These are phyloP conservation scores for Thraustochytrium striatum DNA, from an alignment of 352 stramenopile genomes.

Conservation along the genomic window DNA sequence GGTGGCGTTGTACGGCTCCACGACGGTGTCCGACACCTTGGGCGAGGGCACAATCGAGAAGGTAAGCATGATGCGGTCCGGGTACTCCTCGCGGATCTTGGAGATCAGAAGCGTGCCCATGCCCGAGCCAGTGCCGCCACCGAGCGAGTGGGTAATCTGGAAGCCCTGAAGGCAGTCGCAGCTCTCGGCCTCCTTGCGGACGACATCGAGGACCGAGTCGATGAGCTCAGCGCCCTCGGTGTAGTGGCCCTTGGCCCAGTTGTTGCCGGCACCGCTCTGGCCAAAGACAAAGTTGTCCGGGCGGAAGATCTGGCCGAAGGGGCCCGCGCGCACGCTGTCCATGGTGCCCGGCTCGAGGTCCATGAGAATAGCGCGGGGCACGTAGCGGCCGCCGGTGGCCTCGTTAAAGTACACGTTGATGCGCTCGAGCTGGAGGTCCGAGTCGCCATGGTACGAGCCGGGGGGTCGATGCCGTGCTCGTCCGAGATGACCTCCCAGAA, in stretches of 20 bases:
- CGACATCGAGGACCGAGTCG: conserved; percentile 94
- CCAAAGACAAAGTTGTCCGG: conserved; percentile 99
- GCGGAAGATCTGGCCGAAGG: conserved; percentile 93
- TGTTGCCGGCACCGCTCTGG: conserved; percentile 93
- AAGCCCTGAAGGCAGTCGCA: conserved; percentile 98
- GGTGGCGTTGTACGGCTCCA: conserved; percentile 99
- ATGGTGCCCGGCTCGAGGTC: conserved; percentile 96
- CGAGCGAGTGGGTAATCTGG: conserved; percentile 98
- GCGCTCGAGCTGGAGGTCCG: conserved; percentile 48
- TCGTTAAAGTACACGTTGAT: conserved; percentile 52
- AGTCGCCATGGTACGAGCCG: conserved; percentile 51
- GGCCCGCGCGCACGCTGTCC: conserved; percentile 91
- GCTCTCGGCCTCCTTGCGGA: conserved; percentile 93
- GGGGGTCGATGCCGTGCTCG: conserved; percentile 50
- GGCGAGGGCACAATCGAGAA: conserved; percentile 96
- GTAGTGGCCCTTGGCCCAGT: conserved; percentile 99
- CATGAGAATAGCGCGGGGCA: conserved; percentile 81
- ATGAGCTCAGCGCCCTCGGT: conserved; percentile 96
- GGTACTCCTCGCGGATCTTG: conserved; percentile 54
- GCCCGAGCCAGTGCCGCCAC: conserved; percentile 94
- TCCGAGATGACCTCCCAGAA: conserved; percentile 90
- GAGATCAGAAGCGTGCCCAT: conserved; percentile 78
- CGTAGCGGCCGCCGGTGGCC: conserved; percentile 65
- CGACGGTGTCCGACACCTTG: conserved; percentile 96
- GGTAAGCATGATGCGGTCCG: conserved; percentile 97